A percentile compares a stretch with the other conserved stretches of the same genome.
Conservation (phyloP, 768 basidiomycete species). For the Pleurotus salmoneostramineus region DNA sequence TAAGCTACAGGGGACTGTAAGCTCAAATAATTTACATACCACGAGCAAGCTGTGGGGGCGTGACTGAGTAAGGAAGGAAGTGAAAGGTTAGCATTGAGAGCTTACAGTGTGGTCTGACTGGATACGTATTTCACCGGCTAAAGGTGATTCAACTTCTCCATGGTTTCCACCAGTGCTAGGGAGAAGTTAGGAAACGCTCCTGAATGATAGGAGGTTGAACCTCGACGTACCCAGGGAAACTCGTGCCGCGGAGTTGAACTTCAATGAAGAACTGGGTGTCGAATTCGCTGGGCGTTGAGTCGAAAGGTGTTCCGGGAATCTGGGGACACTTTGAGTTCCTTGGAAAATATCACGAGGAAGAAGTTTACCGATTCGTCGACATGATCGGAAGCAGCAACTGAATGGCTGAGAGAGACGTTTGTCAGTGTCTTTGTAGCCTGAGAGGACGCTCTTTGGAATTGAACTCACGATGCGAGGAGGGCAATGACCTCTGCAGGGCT, state of each 20-base stretch:
- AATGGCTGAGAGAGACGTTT: constrained; percentile 9
- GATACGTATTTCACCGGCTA: constrained; percentile 15
- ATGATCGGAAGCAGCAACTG: constrained; percentile 17
- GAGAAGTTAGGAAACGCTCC: constrained; percentile 11
- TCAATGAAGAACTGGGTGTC: constrained; percentile 31
- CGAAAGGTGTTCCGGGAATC: constrained; percentile 23
- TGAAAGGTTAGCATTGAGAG: background rate
- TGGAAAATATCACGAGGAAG: background rate
- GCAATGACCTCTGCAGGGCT: constrained; percentile 13
- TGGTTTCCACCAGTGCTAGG: constrained; percentile 19
- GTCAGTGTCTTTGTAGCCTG: background rate
- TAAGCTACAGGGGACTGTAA: constrained; percentile 7
- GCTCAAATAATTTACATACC: constrained; percentile 7
- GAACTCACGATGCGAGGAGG: constrained; percentile 16
- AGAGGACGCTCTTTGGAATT: too few relatives aligned
- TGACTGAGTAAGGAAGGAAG: background rate
- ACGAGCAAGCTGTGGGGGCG: constrained; percentile 14
- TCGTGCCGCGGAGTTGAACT: constrained; percentile 21
- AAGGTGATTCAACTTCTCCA: constrained; percentile 14
- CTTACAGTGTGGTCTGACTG: constrained; percentile 13
- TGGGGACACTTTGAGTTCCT: background rate
- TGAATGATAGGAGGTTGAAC: background rate
- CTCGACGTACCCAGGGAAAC: constrained; percentile 19
- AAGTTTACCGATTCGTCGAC: constrained; percentile 15
- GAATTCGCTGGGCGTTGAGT: constrained; percentile 25